phyloP scores from a whole-genome alignment of 306 rosid species.

The Lagenaria siceraria region DNA sequence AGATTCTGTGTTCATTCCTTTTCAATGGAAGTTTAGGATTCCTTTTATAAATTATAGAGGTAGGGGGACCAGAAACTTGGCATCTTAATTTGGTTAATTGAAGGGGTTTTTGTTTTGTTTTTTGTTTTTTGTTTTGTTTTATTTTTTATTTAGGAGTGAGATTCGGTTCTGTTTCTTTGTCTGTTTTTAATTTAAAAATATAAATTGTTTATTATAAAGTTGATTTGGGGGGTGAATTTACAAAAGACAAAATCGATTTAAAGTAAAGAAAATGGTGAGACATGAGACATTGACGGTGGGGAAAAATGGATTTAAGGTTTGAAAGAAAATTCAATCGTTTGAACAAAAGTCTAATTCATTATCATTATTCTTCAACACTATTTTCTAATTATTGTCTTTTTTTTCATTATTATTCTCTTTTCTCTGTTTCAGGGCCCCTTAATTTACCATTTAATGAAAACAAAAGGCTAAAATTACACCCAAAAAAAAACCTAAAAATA shows the following conservation, averaged over 20 bases:
- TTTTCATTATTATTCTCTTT: not conserved
- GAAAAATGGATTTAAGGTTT: not conserved
- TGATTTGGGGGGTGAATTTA: not conserved
- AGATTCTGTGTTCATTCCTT: not conserved
- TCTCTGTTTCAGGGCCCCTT: not conserved
- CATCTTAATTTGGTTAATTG: not conserved
- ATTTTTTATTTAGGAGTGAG: not conserved
- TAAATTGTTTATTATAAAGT: not conserved
- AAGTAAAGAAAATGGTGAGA: not conserved
- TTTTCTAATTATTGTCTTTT: not conserved
- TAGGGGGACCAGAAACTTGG: conserved; percentile 1
- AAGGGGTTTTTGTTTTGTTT: not conserved
- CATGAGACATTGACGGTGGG: not conserved
- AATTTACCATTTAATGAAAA: too few species aligned
- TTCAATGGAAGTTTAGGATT: not conserved
- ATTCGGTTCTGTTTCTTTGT: not conserved
- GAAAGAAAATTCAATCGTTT: not conserved
- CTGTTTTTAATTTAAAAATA: not conserved
- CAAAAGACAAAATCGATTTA: not conserved
- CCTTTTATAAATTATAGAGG: not conserved
- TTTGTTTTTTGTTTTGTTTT: not conserved
- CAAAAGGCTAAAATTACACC: too few species aligned
- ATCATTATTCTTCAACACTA: not conserved
- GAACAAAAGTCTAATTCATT: not conserved
- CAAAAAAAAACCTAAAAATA: too few species aligned